A percentile compares a stretch with the other conserved stretches of the same genome.
Evolutionary conservation across 805 yeast genomes (phyloP).

Genomic region (Ogataea kodamae): DNA sequence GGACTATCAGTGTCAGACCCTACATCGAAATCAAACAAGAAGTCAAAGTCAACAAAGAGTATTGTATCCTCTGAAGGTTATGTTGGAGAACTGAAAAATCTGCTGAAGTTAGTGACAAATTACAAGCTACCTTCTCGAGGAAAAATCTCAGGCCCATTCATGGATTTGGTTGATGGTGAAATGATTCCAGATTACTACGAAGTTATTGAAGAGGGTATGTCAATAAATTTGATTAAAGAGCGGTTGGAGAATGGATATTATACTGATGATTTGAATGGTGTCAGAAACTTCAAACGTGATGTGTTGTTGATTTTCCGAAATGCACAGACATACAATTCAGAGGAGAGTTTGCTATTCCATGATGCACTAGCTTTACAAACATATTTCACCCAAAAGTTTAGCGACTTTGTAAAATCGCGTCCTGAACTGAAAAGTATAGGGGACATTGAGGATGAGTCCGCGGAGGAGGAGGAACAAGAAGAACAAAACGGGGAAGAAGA

Average conservation of each 20-base stretch:
- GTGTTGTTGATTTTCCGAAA: slow-evolving; percentile 67
- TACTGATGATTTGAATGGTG: slow-evolving; percentile 43
- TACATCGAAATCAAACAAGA: slow-evolving; percentile 1
- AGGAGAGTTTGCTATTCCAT: slow-evolving; percentile 63
- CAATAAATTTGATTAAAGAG: slow-evolving; percentile 56
- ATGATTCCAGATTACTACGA: slow-evolving; percentile 80
- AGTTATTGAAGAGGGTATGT: slow-evolving; percentile 68
- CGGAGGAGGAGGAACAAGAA: neutral
- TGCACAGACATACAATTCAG: slow-evolving; percentile 75
- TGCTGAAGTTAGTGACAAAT: slow-evolving; percentile 40
- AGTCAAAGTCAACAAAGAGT: slow-evolving; percentile 1
- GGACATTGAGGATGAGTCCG: slow-evolving; percentile 16
- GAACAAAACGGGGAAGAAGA: neutral
- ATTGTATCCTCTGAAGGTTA: slow-evolving; percentile 4
- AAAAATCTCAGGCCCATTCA: slow-evolving; percentile 63
- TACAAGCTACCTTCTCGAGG: slow-evolving; percentile 49
- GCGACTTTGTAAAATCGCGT: slow-evolving; percentile 31
- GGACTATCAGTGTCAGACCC: slow-evolving; percentile 27
- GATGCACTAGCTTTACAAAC: slow-evolving; percentile 64
- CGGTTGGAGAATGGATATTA: slow-evolving; percentile 52
- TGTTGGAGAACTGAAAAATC: slow-evolving; percentile 20
- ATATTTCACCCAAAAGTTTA: slow-evolving; percentile 43
- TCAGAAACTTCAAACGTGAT: slow-evolving; percentile 58
- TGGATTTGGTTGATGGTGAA: slow-evolving; percentile 66
- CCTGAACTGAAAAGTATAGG: slow-evolving; percentile 25